A percentile compares a stretch with the other conserved stretches of the same genome.
Conservation (phyloP, 1,284 basidiomycete genomes). For the Heterobasidion annosum region DNA sequence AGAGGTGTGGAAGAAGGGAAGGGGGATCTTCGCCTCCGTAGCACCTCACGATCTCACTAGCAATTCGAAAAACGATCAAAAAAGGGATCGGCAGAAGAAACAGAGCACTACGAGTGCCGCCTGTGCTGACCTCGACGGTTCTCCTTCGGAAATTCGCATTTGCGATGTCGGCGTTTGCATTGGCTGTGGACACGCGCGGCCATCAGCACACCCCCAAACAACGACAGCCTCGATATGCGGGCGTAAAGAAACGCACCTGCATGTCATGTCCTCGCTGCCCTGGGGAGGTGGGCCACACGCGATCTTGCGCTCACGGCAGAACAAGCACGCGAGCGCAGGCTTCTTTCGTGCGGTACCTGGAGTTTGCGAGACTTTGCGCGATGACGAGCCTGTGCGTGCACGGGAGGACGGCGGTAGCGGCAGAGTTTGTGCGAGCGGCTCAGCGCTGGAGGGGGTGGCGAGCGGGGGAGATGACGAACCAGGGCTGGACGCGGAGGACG, state of each 20-base stretch:
- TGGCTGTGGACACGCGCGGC: conserved; percentile 24
- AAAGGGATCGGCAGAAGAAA: no score
- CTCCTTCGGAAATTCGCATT: conserved; percentile 42
- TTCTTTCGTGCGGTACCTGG: conserved; percentile 17
- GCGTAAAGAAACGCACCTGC: conserved; percentile 21
- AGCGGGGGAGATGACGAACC: neutral
- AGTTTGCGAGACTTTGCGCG: conserved; percentile 1
- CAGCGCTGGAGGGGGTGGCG: neutral
- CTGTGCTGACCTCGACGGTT: conserved; percentile 44
- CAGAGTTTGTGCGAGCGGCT: neutral
- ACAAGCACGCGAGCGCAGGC: conserved; percentile 27
- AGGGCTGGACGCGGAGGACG: neutral
- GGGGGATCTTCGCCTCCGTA: no score
- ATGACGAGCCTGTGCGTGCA: conserved; percentile 6
- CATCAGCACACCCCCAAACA: conserved; percentile 1
- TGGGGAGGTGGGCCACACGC: conserved; percentile 25
- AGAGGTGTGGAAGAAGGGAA: neutral
- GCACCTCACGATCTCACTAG: no score
- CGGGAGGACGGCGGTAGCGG: conserved; percentile 2
- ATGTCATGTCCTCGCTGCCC: conserved; percentile 18
- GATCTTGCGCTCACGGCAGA: conserved; percentile 31
- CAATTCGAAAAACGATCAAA: no score
- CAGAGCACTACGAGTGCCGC: conserved; percentile 14
- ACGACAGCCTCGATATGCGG: neutral
- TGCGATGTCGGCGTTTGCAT: conserved; percentile 35